Base-by-base conservation (phyloP, 2,329 filamentous ascomycete species). In the Didymellaceae sp. region DNA sequence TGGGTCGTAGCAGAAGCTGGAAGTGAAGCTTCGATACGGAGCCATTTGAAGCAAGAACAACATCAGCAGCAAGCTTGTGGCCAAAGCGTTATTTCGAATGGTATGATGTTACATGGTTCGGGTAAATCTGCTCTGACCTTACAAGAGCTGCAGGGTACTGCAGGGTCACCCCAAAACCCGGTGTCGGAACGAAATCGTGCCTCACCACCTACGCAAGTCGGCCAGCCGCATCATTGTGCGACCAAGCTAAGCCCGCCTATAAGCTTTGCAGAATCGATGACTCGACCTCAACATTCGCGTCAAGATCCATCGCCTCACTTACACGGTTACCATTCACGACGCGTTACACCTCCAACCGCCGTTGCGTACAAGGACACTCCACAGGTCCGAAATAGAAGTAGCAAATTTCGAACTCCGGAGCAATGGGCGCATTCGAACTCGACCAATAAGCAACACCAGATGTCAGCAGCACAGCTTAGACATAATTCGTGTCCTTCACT, bases 1-100 rank as follows among this genome's bases (percentile, higher is more conserved):
- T 74, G 71, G 65, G 53, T 50, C 10, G 47, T 62, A 57, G 59
- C 54, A 16, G 59, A 57, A 28, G 32, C 39, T 9, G 44, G 57
- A 7, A 22, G 53, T 34, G 44, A 50, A 18, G 31, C 32, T 25
- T 22, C 31, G 16, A 38, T 33, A 11, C 21, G 38, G 5, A 52
- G 31, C 33, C 43, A 42, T n/a, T 43, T 42, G 9, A 48, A 57
- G 38, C 42, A 52, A 54, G 52, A 59, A 37, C 48, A 52, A 14
- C 52, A 52, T 18, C 24, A 25, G 20, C 43, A 59, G 41, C 40
- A n/a, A n/a, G n/a, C 50, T 35, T 46, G 55, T 55, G 18, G 52
- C 54, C 30, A 60, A 42, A n/a, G 10, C 51, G n/a, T 47, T 35
- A 52, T 41, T 11, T 7, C 56, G 46, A 13, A 57, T 26, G 8